These are phyloP conservation scores for Clavariopsis aquatica DNA, from an alignment of 495 filamentous ascomycete species.

Conservation along the genomic window DNA sequence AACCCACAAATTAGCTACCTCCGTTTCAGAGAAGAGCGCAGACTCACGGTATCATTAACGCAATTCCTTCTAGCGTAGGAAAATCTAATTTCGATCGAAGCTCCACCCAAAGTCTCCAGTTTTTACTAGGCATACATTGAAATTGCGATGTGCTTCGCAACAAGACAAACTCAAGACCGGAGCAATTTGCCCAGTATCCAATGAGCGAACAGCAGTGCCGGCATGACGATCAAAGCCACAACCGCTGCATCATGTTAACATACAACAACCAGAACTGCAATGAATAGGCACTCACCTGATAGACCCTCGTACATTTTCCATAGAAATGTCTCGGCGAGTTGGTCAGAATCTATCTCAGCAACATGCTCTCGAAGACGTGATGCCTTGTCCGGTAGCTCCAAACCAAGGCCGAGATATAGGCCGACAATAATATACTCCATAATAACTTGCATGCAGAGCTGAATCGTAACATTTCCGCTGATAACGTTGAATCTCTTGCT, in stretches of 20 bases:
- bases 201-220: conserved; percentile 24
- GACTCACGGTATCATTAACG: too few relatives aligned
- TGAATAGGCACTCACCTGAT: conserved; percentile 1
- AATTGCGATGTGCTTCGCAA: background rate
- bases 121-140: too few relatives aligned
- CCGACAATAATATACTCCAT: conserved; percentile 33
- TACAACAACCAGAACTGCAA: background rate
- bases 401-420: conserved; percentile 24
- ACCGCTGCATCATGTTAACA: conserved; percentile 13
- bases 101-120: too few relatives aligned
- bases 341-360: conserved; percentile 16
- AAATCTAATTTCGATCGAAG: too few relatives aligned
- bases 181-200: conserved; percentile 25
- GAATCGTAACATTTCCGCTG: conserved; percentile 25
- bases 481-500: conserved; percentile 33
- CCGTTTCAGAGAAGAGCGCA: too few relatives aligned
- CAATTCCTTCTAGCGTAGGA: too few relatives aligned
- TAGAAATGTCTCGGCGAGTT: conserved; percentile 7
- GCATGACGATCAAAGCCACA: conserved; percentile 16
- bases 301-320: conserved; percentile 21
- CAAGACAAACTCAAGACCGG: conserved; percentile 9
- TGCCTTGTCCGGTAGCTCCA: conserved; percentile 27
- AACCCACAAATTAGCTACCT: too few relatives aligned
- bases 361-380: conserved; percentile 5
- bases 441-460: conserved; percentile 34